Base-by-base conservation (phyloP, 352 stramenopile species). In the Globisporangium sylvaticum region DNA sequence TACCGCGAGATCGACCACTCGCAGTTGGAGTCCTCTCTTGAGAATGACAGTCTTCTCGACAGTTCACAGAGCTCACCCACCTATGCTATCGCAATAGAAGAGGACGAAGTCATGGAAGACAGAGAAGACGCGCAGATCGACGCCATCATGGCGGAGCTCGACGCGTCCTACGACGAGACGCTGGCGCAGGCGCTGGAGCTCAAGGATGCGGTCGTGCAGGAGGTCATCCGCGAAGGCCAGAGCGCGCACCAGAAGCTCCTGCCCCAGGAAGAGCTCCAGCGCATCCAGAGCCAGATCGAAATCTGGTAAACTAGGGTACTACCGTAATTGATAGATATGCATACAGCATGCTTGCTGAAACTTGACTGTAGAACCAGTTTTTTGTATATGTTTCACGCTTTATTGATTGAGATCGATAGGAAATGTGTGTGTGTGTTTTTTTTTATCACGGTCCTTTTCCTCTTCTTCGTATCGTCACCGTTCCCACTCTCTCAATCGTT, bases 251-350 rank as follows among this genome's bases (percentile, higher is more conserved):
- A 73, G n/a, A 77, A 75, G 53, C 74, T 91, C 7, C 61, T 93
- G 24, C 83, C 83, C 5, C 80, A 81, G 61, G 75, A 89, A 63
- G 84, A 93, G 69, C 79, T 93, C 25, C 70, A 88, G 59, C 84
- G 84, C 50, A 91, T 93, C 63, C 83, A 90, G 50, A 80, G 77
- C 27, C 66, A 91, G 71, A 91, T 93, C 65, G 84, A 93, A 70
- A 90, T 93, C 65, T 93, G 84, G 84, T 92, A 71, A 50, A 24
- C 42, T 24, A 50, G 42, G 24, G 8, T 37, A 37, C 31, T 8
- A 37, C 6, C 7, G 31, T 10, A n/a, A 50, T 50, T 24, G 18
- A 50, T 50, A 22, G 42, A 50, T 48, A 22, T n/a, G 18, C 15
- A 48, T n/a, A n/a, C 5, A 48, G 39, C 18, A 48, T 6, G 4